These are phyloP conservation scores for Podospora sp. DNA, from an alignment of 495 filamentous ascomycete genomes.

Conservation along the genomic window DNA sequence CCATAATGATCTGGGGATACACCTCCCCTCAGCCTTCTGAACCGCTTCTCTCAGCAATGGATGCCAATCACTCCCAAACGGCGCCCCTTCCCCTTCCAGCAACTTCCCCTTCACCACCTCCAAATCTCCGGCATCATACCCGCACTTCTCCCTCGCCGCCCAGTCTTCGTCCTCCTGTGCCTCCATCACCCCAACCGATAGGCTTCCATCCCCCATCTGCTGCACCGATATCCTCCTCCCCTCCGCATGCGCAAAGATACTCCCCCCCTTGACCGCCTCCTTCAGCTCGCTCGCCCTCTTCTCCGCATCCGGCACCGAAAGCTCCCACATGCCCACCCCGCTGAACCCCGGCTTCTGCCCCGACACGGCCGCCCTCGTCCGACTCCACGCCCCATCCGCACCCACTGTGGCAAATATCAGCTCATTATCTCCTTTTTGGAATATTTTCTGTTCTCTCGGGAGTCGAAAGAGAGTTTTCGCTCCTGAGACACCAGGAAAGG, in stretches of 20 bases:
- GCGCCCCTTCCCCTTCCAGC: slow-evolving; percentile 27
- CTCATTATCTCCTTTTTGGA: no score
- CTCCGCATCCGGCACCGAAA: slow-evolving; percentile 45
- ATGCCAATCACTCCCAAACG: slow-evolving; percentile 33
- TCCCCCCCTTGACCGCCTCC: slow-evolving; percentile 49
- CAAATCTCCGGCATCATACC: slow-evolving; percentile 31
- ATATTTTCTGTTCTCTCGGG: no score
- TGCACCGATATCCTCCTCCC: slow-evolving; percentile 46
- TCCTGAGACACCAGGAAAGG: no score
- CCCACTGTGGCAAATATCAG: no score
- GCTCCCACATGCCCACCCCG: slow-evolving; percentile 42
- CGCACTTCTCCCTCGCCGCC: slow-evolving; percentile 23
- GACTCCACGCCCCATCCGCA: slow-evolving; percentile 51
- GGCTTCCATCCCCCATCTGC: slow-evolving; percentile 50
- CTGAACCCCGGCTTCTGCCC: slow-evolving; percentile 35
- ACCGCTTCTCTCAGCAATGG: slow-evolving; percentile 34
- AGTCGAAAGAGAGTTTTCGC: no score
- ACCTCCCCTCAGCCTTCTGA: slow-evolving; percentile 7
- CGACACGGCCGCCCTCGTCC: slow-evolving; percentile 34
- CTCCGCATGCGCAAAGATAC: slow-evolving; percentile 45
- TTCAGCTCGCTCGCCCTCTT: slow-evolving; percentile 40
- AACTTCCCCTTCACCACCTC: slow-evolving; percentile 32
- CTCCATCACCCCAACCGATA: slow-evolving; percentile 39
- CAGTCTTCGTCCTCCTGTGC: slow-evolving; percentile 35
- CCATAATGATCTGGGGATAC: slow-evolving; percentile 45